Evolutionary conservation across 2,329 filamentous ascomycete species (phyloP).

Genomic region (Hyphodiscus sp.): DNA sequence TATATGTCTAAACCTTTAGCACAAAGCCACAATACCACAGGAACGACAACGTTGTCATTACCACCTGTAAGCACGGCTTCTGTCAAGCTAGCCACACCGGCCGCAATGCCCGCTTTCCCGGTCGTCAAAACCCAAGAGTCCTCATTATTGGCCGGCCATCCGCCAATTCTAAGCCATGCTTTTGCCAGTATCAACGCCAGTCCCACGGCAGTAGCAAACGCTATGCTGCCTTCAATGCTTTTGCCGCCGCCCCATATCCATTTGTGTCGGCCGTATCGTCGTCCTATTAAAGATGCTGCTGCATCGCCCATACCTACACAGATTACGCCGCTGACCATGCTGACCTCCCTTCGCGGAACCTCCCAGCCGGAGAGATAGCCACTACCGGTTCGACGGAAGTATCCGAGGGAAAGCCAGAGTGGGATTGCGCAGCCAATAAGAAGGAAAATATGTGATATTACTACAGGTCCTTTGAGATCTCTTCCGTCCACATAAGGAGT

Average conservation of each 20-base stretch:
- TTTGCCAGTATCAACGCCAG: conserved; percentile 64
- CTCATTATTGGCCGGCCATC: conserved; percentile 73
- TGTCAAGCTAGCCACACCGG: conserved; percentile 76
- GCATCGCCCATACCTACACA: conserved; percentile 96
- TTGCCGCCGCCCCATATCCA: conserved; percentile 98
- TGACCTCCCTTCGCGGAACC: conserved; percentile 64
- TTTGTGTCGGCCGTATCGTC: conserved; percentile 78
- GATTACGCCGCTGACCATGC: conserved; percentile 87
- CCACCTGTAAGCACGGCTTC: conserved; percentile 94
- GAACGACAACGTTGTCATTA: conserved; percentile 97
- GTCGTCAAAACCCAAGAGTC: conserved; percentile 63
- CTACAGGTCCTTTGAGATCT: conserved; percentile 87
- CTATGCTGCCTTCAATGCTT: conserved; percentile 79
- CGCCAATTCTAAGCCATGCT: conserved; percentile 68
- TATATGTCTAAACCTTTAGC: conserved; percentile 59
- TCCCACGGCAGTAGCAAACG: conserved; percentile 77
- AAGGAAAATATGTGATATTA: conserved; percentile 93
- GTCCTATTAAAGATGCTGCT: conserved; percentile 81
- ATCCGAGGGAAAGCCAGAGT: conserved; percentile 79
- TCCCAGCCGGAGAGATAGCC: conserved; percentile 68
- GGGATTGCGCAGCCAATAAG: conserved; percentile 93
- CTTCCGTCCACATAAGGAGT: conserved; percentile 91
- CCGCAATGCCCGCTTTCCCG: conserved; percentile 67
- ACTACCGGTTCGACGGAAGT: conserved; percentile 50
- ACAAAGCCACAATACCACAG: conserved; percentile 85